phyloP scores from a whole-genome alignment of 768 basidiomycete species.

The Termitomyces bulborhizus region DNA sequence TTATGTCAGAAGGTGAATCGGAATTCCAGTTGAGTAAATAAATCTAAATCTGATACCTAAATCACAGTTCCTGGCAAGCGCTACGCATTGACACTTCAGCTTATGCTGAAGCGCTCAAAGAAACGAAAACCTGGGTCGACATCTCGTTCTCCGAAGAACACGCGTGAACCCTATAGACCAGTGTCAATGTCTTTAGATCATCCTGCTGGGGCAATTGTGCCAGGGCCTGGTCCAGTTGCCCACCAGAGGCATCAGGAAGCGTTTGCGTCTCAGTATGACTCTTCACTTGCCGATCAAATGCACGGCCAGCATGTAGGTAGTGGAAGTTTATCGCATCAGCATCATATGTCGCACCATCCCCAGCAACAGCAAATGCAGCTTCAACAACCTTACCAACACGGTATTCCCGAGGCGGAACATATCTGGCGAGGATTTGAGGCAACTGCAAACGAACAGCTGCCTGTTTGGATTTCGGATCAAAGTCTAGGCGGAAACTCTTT shows the following conservation, averaged over 20 bases:
- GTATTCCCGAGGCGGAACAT: conserved; percentile 45
- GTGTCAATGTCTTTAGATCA: conserved; percentile 42
- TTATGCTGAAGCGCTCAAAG: conserved; percentile 79
- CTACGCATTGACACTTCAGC: conserved; percentile 83
- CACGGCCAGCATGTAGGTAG: conserved; percentile 17
- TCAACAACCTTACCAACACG: conserved; percentile 21
- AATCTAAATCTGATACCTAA: not conserved
- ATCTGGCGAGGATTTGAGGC: conserved; percentile 75
- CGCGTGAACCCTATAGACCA: conserved; percentile 49
- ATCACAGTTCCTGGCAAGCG: conserved; percentile 81
- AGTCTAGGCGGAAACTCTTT: conserved; percentile 71
- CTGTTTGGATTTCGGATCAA: conserved; percentile 84
- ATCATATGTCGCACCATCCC: conserved; percentile 11
- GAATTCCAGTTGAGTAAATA: not conserved
- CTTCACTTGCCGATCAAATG: conserved; percentile 27
- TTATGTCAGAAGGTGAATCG: conserved; percentile 73
- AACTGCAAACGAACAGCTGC: conserved; percentile 67
- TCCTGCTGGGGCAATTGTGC: conserved; percentile 18
- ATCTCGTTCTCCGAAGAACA: conserved; percentile 55
- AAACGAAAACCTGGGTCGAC: conserved; percentile 50
- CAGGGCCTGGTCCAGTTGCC: conserved; percentile 22
- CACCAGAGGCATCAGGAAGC: conserved; percentile 40
- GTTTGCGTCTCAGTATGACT: conserved; percentile 54
- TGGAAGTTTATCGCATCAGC: conserved; percentile 20
- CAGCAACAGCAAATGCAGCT: conserved; percentile 21